Base-by-base conservation (phyloP, 2,329 filamentous ascomycete genomes). In the Dothistroma septosporum region DNA sequence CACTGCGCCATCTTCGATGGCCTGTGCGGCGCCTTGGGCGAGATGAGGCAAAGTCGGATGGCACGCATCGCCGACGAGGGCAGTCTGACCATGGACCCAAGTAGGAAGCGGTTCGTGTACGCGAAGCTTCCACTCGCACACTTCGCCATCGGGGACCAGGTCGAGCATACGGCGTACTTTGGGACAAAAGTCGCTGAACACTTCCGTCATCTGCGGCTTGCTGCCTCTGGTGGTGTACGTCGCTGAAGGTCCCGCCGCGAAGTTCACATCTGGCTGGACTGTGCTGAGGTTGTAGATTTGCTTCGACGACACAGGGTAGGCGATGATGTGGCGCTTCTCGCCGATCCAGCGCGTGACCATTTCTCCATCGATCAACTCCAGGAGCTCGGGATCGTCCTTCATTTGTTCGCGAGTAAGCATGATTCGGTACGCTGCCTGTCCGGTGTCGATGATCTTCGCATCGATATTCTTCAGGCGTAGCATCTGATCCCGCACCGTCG, bases 391-490 rank as follows among this genome's bases (percentile, higher is more conserved):
- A 66, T 92, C 88, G 22, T 82, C 67, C 59, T 80, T 75, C 83
- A 92, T 88, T 61, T 87, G 80, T 32, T 84, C 81, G 12, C 89
- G 84, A 1, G 82, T 83, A 19, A 92, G 80, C 84, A 92, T 88
- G 74, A 92, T 90, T 12, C 89, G 84, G 77, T 92, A 92, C 2
- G 88, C 88, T 0, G 90, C 89, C 76, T 92, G 87, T 4, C 87
- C 85, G 0, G 89, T 91, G 65, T 90, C 87, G 61, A 85, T 78
- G 67, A 87, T 83, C 57, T 84, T 78, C 22, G 82, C 82, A 6
- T 76, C 73, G 63, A 81, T 76, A 48, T 80, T 79, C 1, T 85
- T 75, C 47, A 78, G 75, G 37, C 78, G 74, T 1, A 90, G 80
- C 72, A 90, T 80, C 41, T 81, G 76, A 8, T 78, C 76, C 33